Conservation (phyloP, 2,329 filamentous ascomycete genomes). For the Sarocladium kiliense region DNA sequence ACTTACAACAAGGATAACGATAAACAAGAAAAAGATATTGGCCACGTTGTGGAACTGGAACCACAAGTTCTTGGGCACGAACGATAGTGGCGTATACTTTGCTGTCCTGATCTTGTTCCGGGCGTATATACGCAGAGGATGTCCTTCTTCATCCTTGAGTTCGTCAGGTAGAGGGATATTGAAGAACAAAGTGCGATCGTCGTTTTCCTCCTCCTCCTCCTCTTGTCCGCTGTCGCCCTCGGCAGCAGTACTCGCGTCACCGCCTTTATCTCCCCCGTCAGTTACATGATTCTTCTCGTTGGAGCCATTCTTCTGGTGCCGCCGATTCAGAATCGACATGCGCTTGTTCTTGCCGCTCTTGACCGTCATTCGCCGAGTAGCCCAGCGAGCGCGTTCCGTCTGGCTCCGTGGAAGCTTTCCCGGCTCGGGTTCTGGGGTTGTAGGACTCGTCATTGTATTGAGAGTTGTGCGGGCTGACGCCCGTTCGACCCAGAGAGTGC, state of each 20-base stretch:
- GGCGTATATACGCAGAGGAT: conserved; percentile 63
- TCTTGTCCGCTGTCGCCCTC: conserved; percentile 30
- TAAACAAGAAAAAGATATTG: conserved; percentile 96
- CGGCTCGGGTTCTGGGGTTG: conserved; percentile 5
- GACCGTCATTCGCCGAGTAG: conserved; percentile 80
- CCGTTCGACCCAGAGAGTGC: conserved; percentile 1
- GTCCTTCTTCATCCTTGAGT: conserved; percentile 75
- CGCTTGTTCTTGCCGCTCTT: conserved; percentile 75
- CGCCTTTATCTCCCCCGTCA: conserved; percentile 21
- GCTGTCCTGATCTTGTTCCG: conserved; percentile 97
- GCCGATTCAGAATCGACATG: conserved; percentile 72
- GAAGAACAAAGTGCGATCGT: conserved; percentile 68
- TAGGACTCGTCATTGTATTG: conserved; percentile 15
- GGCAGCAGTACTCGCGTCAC: conserved; percentile 14
- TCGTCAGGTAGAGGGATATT: conserved; percentile 74
- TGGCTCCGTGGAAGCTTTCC: conserved; percentile 12
- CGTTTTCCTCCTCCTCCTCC: conserved; percentile 31
- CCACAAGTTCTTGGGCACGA: conserved; percentile 94
- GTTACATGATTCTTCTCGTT: conserved; percentile 61
- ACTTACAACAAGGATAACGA: conserved; percentile 89
- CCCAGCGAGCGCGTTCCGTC: conserved; percentile 86
- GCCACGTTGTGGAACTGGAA: conserved; percentile 98
- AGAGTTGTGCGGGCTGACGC: conserved; percentile 2
- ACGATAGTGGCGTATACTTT: conserved; percentile 94
- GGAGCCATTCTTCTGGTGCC: conserved; percentile 55